phyloP scores from a whole-genome alignment of 2,329 filamentous ascomycete species.

The Apiospora kogelbergensis region DNA sequence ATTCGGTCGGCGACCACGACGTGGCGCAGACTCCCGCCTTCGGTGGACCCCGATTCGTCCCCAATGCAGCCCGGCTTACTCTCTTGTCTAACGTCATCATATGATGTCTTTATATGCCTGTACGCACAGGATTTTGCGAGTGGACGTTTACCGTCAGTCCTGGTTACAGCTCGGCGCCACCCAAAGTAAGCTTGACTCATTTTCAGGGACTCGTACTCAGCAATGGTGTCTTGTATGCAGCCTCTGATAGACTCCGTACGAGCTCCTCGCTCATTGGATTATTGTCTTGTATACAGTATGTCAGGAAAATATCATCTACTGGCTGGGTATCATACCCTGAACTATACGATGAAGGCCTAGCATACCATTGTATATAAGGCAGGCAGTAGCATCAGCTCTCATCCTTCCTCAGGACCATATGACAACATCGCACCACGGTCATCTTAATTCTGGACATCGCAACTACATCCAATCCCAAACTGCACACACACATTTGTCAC shows the following conservation, averaged over 20 bases:
- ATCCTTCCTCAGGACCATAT: too few species aligned
- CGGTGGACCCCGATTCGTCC: neutral
- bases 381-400: too few species aligned
- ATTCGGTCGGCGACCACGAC: neutral
- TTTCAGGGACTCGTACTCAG: neutral
- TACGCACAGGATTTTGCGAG: too few species aligned
- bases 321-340: too few species aligned
- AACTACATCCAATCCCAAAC: too few species aligned
- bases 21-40: neutral
- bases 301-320: too few species aligned
- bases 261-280: neutral
- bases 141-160: neutral
- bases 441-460: too few species aligned
- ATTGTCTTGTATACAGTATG: neutral
- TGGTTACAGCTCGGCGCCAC: neutral
- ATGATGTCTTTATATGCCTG: too few species aligned
- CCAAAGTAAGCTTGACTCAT: neutral
- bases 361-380: too few species aligned
- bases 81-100: neutral
- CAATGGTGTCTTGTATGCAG: neutral
- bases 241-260: neutral
- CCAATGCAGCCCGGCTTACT: neutral
- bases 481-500: too few species aligned
- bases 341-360: too few species aligned
- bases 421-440: too few species aligned